Conservation (phyloP, 208 protist species). For the Leishmania mexicana region DNA sequence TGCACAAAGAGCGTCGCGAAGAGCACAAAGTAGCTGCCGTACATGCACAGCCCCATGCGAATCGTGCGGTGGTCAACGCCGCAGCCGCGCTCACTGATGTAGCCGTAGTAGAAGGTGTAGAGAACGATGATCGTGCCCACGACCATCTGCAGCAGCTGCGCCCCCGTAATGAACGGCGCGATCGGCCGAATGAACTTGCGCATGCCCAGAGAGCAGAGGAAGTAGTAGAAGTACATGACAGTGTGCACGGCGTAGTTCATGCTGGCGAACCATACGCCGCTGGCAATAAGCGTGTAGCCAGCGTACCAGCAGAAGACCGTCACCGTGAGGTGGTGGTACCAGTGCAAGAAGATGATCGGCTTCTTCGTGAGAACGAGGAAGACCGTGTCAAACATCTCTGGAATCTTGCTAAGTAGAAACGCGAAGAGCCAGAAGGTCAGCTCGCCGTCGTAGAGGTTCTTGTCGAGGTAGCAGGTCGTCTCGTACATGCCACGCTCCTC, state of each 20-base stretch:
- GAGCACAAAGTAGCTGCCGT: slow-evolving; percentile 87
- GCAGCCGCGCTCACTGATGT: slow-evolving; percentile 42
- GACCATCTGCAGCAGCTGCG: slow-evolving; percentile 94
- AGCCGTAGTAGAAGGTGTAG: slow-evolving; percentile 53
- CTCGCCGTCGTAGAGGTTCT: slow-evolving; percentile 51
- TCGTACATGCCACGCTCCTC: slow-evolving; percentile 51
- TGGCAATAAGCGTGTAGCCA: slow-evolving; percentile 37
- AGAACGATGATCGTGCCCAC: slow-evolving; percentile 71
- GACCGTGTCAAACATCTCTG: slow-evolving; percentile 86
- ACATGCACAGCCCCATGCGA: slow-evolving; percentile 85
- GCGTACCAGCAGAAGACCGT: slow-evolving; percentile 92
- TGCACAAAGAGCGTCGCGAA: slow-evolving; percentile 78
- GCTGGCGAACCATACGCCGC: slow-evolving; percentile 81
- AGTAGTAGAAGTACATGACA: slow-evolving; percentile 97
- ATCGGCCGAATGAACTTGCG: slow-evolving; percentile 63
- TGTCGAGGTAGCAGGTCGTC: slow-evolving; percentile 50
- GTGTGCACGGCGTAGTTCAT: slow-evolving; percentile 96
- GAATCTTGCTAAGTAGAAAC: slow-evolving; percentile 88
- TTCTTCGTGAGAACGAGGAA: slow-evolving; percentile 89
- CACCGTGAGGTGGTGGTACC: slow-evolving; percentile 95
- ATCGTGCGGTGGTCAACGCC: slow-evolving; percentile 36
- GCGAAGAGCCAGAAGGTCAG: slow-evolving; percentile 52
- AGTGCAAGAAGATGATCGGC: slow-evolving; percentile 90
- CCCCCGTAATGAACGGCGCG: slow-evolving; percentile 84
- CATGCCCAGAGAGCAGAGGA: slow-evolving; percentile 57